Evolutionary conservation across 805 yeast species (phyloP).

Genomic region (Wickerhamiella hasegawae): DNA sequence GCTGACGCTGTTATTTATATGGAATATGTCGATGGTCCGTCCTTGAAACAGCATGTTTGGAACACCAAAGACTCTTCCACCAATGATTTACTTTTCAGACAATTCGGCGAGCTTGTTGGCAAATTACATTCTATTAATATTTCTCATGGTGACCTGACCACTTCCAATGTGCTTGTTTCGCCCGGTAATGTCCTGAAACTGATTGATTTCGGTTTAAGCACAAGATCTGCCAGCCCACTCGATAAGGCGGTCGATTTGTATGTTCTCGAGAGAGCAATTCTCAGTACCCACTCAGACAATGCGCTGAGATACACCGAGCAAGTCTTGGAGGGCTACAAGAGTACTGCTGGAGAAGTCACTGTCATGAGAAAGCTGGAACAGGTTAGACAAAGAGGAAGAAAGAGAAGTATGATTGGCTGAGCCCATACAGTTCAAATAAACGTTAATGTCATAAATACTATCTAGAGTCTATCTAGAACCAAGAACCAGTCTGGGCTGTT

Average conservation of each 20-base stretch:
- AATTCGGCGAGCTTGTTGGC: conserved; percentile 36
- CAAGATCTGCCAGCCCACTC: conserved; percentile 43
- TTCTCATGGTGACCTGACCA: conserved; percentile 88
- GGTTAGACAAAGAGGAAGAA: conserved; percentile 83
- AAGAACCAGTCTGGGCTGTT: neutral
- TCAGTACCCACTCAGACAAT: conserved; percentile 74
- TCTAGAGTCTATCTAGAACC: too few species aligned
- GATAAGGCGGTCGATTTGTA: conserved; percentile 96
- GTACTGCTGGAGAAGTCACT: conserved; percentile 13
- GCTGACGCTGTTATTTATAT: conserved; percentile 74
- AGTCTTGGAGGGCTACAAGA: conserved; percentile 53
- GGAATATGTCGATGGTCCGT: conserved; percentile 49
- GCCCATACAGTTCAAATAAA: too few species aligned
- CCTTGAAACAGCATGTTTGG: conserved; percentile 25
- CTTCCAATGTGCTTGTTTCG: conserved; percentile 57
- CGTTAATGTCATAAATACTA: too few species aligned
- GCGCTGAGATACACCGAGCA: conserved; percentile 48
- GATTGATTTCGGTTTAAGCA: conserved; percentile 85
- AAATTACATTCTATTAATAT: conserved; percentile 60
- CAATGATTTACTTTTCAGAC: conserved; percentile 6
- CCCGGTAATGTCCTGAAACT: conserved; percentile 28
- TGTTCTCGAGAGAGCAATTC: conserved; percentile 80
- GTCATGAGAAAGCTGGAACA: conserved; percentile 50
- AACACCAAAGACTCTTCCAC: conserved; percentile 8
- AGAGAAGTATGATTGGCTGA: conserved; percentile 90